phyloP scores from a whole-genome alignment of 345 rosid genomes.

The Toxicodendron radicans region DNA sequence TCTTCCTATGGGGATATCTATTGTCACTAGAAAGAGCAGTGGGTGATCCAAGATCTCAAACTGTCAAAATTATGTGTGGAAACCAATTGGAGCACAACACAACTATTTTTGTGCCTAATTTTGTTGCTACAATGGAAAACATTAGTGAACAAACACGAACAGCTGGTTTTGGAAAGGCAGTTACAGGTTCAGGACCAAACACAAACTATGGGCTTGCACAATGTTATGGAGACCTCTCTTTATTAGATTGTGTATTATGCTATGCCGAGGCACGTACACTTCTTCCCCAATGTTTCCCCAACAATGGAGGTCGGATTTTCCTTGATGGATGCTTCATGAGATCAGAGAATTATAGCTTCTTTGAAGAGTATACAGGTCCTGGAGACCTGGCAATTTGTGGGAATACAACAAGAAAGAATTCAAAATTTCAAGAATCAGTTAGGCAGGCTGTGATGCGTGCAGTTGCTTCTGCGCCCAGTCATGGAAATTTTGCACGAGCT shows the following conservation, averaged over 20 bases:
- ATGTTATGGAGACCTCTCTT: constrained; percentile 84
- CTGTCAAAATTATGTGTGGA: constrained; percentile 44
- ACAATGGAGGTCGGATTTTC: constrained; percentile 70
- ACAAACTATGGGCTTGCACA: constrained; percentile 76
- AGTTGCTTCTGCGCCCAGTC: constrained; percentile 42
- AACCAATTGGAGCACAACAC: constrained; percentile 57
- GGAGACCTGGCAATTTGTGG: constrained; percentile 63
- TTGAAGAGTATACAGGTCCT: constrained; percentile 58
- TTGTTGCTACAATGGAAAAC: constrained; percentile 77
- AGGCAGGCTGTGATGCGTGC: constrained; percentile 48
- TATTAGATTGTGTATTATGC: constrained; percentile 80
- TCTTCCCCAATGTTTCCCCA: constrained; percentile 88
- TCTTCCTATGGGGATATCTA: constrained; percentile 21
- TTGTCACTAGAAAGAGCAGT: constrained; percentile 21
- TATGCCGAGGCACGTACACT: constrained; percentile 86
- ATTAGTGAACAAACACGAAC: constrained; percentile 64
- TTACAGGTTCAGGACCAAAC: constrained; percentile 72
- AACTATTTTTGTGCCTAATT: constrained; percentile 65
- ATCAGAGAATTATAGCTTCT: constrained; percentile 81
- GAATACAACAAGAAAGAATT: constrained; percentile 45
- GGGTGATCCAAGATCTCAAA: constrained; percentile 63
- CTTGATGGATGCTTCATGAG: constrained; percentile 99
- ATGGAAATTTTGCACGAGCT: constrained; percentile 50
- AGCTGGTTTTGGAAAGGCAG: constrained; percentile 58
- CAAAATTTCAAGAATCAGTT: constrained; percentile 44